Conservation (phyloP, 2,329 filamentous ascomycete genomes). For the Talaromyces atroroseus region DNA sequence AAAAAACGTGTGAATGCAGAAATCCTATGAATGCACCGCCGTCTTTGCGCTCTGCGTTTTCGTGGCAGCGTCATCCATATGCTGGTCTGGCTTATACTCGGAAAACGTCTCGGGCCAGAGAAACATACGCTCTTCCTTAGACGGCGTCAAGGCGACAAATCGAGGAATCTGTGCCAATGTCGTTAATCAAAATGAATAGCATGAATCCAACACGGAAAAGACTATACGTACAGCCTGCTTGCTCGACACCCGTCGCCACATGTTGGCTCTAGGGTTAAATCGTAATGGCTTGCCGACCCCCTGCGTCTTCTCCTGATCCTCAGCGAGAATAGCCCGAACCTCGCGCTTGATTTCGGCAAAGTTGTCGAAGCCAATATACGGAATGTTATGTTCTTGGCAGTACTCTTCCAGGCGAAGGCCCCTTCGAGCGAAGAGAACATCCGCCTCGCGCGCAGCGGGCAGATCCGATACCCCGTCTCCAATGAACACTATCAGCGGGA, state of each 20-base stretch:
- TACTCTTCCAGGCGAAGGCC: slow-evolving; percentile 62
- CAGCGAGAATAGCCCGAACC: slow-evolving; percentile 52
- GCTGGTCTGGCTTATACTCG: slow-evolving; percentile 33
- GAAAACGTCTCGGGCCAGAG: slow-evolving; percentile 58
- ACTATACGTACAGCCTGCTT: slow-evolving; percentile 45
- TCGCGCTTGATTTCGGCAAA: slow-evolving; percentile 62
- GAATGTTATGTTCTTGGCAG: slow-evolving; percentile 57
- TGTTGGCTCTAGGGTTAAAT: slow-evolving; percentile 64
- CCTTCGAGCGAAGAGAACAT: slow-evolving; percentile 62
- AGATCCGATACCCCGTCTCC: slow-evolving; percentile 65
- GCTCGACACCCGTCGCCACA: slow-evolving; percentile 61
- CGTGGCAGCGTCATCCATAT: background rate
- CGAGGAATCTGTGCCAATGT: slow-evolving; percentile 35
- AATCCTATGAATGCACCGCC: background rate
- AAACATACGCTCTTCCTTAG: slow-evolving; percentile 57
- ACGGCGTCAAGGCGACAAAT: slow-evolving; percentile 48
- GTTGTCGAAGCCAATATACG: slow-evolving; percentile 59
- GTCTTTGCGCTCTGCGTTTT: background rate
- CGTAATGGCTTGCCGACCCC: slow-evolving; percentile 54
- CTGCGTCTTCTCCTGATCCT: slow-evolving; percentile 57
- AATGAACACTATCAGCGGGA: slow-evolving; percentile 64
- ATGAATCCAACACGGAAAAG: slow-evolving; percentile 18
- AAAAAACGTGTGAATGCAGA: background rate
- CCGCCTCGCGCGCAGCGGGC: slow-evolving; percentile 59
- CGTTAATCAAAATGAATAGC: slow-evolving; percentile 1